A percentile compares a stretch with the other conserved stretches of the same genome.
These are phyloP conservation scores for Aspergillus arachidicola DNA, from an alignment of 2,329 filamentous ascomycete species.

Conservation along the genomic window DNA sequence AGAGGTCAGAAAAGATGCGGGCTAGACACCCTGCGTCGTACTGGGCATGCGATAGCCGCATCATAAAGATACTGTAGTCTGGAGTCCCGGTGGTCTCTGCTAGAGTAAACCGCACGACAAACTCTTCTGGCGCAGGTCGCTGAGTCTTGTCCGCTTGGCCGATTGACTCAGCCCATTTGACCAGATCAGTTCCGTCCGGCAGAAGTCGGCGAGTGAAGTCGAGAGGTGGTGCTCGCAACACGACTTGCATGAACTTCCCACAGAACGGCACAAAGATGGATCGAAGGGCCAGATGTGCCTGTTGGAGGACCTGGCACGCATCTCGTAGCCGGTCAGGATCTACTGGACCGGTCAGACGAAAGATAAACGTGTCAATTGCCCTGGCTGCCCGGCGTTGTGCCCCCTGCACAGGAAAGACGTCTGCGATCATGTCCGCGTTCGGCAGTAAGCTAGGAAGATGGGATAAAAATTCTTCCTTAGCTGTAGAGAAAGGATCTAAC, in stretches of 20 bases:
- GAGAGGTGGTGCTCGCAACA: background rate
- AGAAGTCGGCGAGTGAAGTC: background rate
- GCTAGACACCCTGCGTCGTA: background rate
- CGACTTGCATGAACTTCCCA: background rate
- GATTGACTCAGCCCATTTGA: background rate
- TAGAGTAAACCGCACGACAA: background rate
- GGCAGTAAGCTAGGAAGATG: background rate
- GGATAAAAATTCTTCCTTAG: background rate
- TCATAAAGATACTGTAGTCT: background rate
- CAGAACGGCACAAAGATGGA: background rate
- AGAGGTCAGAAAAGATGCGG: background rate
- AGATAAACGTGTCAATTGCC: background rate
- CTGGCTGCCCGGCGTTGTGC: background rate
- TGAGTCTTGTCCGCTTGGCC: background rate
- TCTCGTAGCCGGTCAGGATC: background rate
- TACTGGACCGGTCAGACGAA: background rate
- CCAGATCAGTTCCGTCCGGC: background rate
- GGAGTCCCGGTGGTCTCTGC: too few species aligned
- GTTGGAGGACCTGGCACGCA: background rate
- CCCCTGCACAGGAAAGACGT: background rate
- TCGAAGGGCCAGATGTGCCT: background rate
- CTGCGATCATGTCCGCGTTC: background rate
- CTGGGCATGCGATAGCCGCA: background rate
- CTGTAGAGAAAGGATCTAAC: background rate
- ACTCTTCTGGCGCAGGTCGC: background rate